Percentiles rank a stretch among this genome's conserved stretches.
Conservation (phyloP, 2,329 filamentous ascomycete species). For the Ophiostoma perfectum region DNA sequence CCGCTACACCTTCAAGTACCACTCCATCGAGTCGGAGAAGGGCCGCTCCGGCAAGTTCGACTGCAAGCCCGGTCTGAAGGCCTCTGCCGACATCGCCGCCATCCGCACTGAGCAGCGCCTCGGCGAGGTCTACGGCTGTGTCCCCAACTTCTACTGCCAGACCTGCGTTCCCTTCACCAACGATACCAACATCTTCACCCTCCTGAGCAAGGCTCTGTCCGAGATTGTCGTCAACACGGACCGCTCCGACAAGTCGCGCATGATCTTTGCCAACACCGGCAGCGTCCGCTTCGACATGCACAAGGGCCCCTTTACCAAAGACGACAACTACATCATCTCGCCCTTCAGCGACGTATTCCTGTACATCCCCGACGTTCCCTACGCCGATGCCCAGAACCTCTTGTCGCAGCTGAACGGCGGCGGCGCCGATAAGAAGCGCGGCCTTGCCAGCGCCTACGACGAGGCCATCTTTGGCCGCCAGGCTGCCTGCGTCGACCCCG, state of each 20-base stretch:
- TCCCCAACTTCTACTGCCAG: conserved; percentile 54
- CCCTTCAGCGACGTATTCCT: conserved; percentile 51
- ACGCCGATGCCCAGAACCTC: conserved; percentile 38
- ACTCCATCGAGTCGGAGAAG: conserved; percentile 41
- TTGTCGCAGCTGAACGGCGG: conserved; percentile 39
- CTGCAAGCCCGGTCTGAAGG: conserved; percentile 25
- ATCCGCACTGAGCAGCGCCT: conserved; percentile 51
- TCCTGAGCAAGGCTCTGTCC: conserved; percentile 47
- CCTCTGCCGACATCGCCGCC: conserved; percentile 33
- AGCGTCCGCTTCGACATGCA: conserved; percentile 57
- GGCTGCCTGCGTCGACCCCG: conserved; percentile 44
- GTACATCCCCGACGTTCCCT: conserved; percentile 50
- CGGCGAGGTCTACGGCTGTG: conserved; percentile 53
- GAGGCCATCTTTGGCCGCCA: conserved; percentile 35
- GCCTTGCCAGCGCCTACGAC: conserved; percentile 35
- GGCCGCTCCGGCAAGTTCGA: conserved; percentile 24
- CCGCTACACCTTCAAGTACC: conserved; percentile 58
- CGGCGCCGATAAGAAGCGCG: conserved; percentile 34
- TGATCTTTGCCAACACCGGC: conserved; percentile 58
- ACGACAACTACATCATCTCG: conserved; percentile 49
- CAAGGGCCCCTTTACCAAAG: conserved; percentile 56
- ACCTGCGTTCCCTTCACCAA: conserved; percentile 49
- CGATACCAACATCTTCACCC: conserved; percentile 50
- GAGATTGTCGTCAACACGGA: conserved; percentile 48
- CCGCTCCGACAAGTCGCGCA: conserved; percentile 45